Evolutionary conservation across 225 moss, liverwort and hornwort species (phyloP), one percentile per base, ranked within the genome.

Genomic region (Physcomitrellopsis africana): DNA sequence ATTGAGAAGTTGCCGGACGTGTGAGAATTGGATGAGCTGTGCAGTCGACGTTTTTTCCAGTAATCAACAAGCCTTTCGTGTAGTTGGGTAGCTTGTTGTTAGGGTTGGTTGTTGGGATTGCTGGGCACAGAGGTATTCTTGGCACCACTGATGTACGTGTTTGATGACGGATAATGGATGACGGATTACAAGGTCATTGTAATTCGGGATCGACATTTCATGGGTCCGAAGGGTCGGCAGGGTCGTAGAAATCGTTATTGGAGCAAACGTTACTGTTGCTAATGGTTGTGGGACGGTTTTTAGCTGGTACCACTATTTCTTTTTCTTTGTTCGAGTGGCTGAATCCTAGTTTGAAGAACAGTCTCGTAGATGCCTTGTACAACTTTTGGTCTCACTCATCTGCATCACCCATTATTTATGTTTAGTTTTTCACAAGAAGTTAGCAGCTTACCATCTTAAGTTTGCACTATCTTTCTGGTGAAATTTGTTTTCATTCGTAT

Each of bases 241-340:
- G 69, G 91, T 97, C 82, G 96, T 94, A 37, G 86, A 90, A 17
- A 87, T 85, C 29, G 96, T 90, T 14, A 92, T 97, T 13, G 91
- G 92, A 61, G 94, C 69, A 63, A 51, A 6, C 16, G 43, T 45
- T 58, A n/a, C 46, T 60, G 60, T 57, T 66, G 55, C 71, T 74
- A 20, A 77, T 13, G 11, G 23, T 43, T 17, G 18, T 41, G 67
- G 68, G 41, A 70, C 72, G 58, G 68, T 74, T 60, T 70, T 75
- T 84, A 94, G 91, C 94, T 88, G 94, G 90, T 26, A 93, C 91
- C 72, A 92, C 92, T 79, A 91, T 94, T 77, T 97, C 91, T 29
- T 93, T 97, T 76, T 91, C 96, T 54, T 73, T 97, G 20, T 93
- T 94, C 82, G 91, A 97, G 80, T 92, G 94, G 59, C 84, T 93